Evolutionary conservation across 2,329 filamentous ascomycete species (phyloP).

Genomic region (Cryphonectria nitschkei): DNA sequence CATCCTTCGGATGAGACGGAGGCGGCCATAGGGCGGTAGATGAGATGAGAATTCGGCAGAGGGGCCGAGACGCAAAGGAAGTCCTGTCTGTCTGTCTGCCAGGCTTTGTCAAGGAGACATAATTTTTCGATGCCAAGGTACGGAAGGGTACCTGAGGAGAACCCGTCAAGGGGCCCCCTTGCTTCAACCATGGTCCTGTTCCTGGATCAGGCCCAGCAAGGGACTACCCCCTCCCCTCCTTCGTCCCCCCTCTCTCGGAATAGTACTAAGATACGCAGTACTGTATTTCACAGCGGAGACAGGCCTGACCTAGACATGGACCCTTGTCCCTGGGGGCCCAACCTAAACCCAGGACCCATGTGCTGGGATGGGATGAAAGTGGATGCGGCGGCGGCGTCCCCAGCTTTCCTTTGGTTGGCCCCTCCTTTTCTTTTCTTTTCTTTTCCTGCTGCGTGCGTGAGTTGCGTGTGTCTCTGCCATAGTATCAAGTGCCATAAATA

Average conservation of each 20-base stretch:
- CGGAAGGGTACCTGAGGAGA: neutral
- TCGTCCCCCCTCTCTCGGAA: neutral
- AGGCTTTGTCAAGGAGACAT: neutral
- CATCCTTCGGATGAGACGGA: neutral
- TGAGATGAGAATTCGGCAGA: slow-evolving; percentile 5
- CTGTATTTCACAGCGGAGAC: neutral
- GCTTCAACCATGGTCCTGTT: slow-evolving; percentile 11
- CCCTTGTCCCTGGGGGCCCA: slow-evolving; percentile 2
- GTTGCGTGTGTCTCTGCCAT: neutral
- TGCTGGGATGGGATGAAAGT: neutral
- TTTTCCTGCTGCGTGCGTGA: neutral
- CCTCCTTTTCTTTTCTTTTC: neutral
- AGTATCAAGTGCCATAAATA: too few relatives aligned
- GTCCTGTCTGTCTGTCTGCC: neutral
- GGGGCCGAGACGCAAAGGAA: neutral
- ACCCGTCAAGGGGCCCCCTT: neutral
- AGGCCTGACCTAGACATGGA: neutral
- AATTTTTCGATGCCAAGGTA: neutral
- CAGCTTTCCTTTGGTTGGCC: neutral
- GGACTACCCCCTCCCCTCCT: neutral
- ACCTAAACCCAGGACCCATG: neutral
- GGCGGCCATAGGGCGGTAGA: neutral
- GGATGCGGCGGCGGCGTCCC: neutral
- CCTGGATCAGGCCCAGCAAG: slow-evolving; percentile 15
- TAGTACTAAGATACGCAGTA: neutral